A percentile compares a stretch with the other conserved stretches of the same genome.
Conservation (phyloP, 2,329 filamentous ascomycete species). For the Xylariaceae sp. region DNA sequence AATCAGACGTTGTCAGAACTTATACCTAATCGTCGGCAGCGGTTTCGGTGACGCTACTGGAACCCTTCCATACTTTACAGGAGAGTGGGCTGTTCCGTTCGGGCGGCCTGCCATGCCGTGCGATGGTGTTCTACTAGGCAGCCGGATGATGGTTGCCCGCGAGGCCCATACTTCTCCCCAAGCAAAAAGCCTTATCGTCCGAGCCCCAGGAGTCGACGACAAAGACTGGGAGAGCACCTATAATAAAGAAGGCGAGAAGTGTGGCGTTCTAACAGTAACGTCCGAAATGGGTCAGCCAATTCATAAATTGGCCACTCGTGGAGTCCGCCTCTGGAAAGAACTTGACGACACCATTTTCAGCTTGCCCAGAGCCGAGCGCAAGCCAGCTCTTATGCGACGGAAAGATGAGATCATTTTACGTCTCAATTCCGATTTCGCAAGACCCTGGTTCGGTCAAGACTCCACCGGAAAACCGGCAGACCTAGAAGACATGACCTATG, state of each 20-base stretch:
- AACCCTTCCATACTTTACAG: constrained; percentile 90
- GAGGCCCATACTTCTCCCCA: constrained; percentile 86
- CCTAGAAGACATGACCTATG: constrained; percentile 95
- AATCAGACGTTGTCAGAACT: constrained; percentile 83
- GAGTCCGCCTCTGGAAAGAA: constrained; percentile 96
- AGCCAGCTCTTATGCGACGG: constrained; percentile 85
- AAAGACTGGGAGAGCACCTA: constrained; percentile 91
- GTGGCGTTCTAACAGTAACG: constrained; percentile 93
- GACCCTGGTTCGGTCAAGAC: constrained; percentile 94
- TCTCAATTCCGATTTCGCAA: constrained; percentile 94
- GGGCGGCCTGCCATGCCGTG: constrained; percentile 94
- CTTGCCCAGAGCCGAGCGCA: constrained; percentile 90
- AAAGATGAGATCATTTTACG: constrained; percentile 92
- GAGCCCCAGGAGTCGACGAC: constrained; percentile 83
- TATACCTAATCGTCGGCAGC: constrained; percentile 87
- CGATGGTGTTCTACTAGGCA: constrained; percentile 88
- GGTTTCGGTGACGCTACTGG: constrained; percentile 90
- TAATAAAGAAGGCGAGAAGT: constrained; percentile 76
- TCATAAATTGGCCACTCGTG: constrained; percentile 95
- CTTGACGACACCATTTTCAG: constrained; percentile 99
- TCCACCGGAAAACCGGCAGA: constrained; percentile 80
- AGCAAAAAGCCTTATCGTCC: constrained; percentile 88
- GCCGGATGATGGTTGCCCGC: constrained; percentile 93
- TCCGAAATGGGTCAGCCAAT: constrained; percentile 99
- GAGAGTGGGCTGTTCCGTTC: constrained; percentile 81